A percentile compares a stretch with the other conserved stretches of the same genome.
Evolutionary conservation across 805 yeast species (phyloP).

Genomic region (Zygosaccharomyces lentus): DNA sequence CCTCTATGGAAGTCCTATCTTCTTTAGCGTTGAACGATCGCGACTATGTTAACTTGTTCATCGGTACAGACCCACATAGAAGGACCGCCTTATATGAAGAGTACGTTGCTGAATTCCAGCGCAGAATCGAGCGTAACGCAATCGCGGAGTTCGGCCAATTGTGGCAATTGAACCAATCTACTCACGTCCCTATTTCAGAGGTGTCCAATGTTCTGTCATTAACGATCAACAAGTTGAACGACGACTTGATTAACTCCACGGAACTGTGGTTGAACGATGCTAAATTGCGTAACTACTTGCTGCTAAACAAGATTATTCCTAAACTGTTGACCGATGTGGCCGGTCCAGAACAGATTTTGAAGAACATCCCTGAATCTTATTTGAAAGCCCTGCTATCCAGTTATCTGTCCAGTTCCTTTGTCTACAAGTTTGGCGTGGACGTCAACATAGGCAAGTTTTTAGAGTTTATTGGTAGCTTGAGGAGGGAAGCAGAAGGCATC

Average conservation of each 20-base stretch:
- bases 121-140: conserved; percentile 71
- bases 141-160: conserved; percentile 77
- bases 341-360: conserved; percentile 62
- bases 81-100: conserved; percentile 71
- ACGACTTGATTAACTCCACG: conserved; percentile 74
- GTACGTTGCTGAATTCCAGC: conserved; percentile 84
- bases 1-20: conserved; percentile 91
- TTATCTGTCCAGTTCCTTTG: conserved; percentile 76
- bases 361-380: conserved; percentile 82
- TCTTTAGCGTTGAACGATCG: conserved; percentile 86
- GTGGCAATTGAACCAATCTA: conserved; percentile 67
- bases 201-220: conserved; percentile 79
- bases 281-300: conserved; percentile 63
- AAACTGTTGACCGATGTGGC: conserved; percentile 57
- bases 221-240: conserved; percentile 80
- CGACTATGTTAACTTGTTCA: conserved; percentile 72
- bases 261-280: conserved; percentile 82
- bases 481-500: conserved; percentile 36
- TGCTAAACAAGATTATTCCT: conserved; percentile 76
- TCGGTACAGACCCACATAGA: conserved; percentile 44
- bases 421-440: conserved; percentile 70
- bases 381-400: conserved; percentile 86
- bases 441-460: conserved; percentile 76
- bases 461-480: conserved; percentile 59
- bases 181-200: conserved; percentile 58